phyloP scores from a whole-genome alignment of 768 basidiomycete genomes.

The Rhizopogon vesiculosus region DNA sequence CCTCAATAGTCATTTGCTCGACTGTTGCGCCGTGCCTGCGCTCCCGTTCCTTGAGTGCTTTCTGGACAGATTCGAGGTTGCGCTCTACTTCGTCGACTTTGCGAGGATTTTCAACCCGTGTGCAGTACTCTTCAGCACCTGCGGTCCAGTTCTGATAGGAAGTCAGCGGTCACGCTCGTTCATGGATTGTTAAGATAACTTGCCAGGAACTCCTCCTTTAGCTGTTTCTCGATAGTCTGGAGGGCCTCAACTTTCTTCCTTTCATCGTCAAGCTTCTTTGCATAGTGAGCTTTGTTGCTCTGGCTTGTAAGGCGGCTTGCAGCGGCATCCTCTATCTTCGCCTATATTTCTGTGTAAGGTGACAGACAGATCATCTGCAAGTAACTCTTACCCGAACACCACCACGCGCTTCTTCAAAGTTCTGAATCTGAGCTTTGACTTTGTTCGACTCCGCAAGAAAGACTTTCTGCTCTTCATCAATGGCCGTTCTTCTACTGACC shows the following conservation, averaged over 20 bases:
- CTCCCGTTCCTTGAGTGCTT: constrained; percentile 64
- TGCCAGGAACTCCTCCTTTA: constrained; percentile 64
- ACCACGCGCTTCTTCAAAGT: constrained; percentile 41
- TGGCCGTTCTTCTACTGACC: constrained; percentile 35
- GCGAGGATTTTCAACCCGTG: constrained; percentile 53
- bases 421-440: constrained; percentile 44
- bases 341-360: constrained; percentile 29
- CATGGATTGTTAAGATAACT: constrained; percentile 9
- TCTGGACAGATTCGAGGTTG: constrained; percentile 56
- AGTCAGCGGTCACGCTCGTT: neutral
- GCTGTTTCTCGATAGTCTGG: constrained; percentile 41
- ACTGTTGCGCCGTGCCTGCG: constrained; percentile 73
- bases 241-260: constrained; percentile 37
- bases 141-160: constrained; percentile 54
- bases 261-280: constrained; percentile 49
- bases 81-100: constrained; percentile 51
- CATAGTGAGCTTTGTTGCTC: constrained; percentile 41
- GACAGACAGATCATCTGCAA: neutral
- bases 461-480: constrained; percentile 41
- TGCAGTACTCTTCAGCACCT: constrained; percentile 61
- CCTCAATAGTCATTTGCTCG: constrained; percentile 70
- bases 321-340: constrained; percentile 44
- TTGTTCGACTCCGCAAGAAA: constrained; percentile 40
- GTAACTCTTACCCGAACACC: constrained; percentile 38
- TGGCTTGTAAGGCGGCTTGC: constrained; percentile 47